Percentiles rank a stretch among this genome's conserved stretches.
Conservation (phyloP, 1,284 basidiomycete species). For the Leccinum pachyderme region DNA sequence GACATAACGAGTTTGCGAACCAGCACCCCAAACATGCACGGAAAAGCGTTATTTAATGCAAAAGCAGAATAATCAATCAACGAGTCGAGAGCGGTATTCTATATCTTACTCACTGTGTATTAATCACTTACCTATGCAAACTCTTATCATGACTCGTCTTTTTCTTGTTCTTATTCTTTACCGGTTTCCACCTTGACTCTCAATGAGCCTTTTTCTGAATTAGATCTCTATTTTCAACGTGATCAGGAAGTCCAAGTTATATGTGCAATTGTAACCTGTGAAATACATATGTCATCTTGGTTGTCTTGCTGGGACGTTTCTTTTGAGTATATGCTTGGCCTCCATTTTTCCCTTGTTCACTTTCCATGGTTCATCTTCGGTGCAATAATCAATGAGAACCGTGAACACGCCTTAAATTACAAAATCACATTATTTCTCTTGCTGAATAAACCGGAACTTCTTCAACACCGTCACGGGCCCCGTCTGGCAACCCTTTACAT, state of each 20-base stretch:
- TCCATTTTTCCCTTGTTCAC: neutral
- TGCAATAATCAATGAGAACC: neutral
- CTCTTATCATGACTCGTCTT: neutral
- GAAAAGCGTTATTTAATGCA: slow-evolving; percentile 6
- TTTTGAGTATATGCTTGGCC: neutral
- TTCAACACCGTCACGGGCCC: neutral
- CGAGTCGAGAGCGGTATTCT: slow-evolving; percentile 15
- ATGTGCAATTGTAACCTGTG: neutral
- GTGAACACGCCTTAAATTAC: neutral
- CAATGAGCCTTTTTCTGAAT: neutral
- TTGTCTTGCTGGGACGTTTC: neutral
- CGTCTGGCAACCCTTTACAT: too few species aligned
- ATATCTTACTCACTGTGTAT: slow-evolving; percentile 26
- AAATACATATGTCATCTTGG: neutral
- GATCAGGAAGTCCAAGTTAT: slow-evolving; percentile 2
- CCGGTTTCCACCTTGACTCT: neutral
- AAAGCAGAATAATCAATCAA: slow-evolving; percentile 19
- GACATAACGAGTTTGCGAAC: neutral
- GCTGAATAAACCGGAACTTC: neutral
- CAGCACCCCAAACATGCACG: slow-evolving; percentile 2
- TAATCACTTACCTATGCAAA: slow-evolving; percentile 27
- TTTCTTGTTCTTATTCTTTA: slow-evolving; percentile 2
- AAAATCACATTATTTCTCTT: neutral
- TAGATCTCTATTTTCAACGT: slow-evolving; percentile 6
- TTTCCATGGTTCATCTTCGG: neutral